Conservation (phyloP, 2,329 filamentous ascomycete species). For the Rhynchosporium agropyri region DNA sequence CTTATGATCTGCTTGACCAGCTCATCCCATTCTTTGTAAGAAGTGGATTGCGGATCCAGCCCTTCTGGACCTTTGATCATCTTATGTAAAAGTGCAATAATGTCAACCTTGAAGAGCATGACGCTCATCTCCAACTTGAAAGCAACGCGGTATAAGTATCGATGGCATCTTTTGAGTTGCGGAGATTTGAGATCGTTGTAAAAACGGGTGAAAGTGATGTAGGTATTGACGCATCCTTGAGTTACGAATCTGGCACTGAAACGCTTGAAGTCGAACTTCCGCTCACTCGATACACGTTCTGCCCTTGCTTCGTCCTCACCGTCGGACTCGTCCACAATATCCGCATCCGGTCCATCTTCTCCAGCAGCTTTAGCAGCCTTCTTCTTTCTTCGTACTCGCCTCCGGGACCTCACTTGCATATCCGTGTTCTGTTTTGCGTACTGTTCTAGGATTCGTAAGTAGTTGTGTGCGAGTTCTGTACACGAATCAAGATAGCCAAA, state of each 20-base stretch:
- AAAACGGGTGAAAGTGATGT: slow-evolving; percentile 75
- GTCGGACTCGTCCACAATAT: slow-evolving; percentile 65
- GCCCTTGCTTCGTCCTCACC: slow-evolving; percentile 75
- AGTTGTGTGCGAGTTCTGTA: slow-evolving; percentile 89
- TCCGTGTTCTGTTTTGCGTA: slow-evolving; percentile 96
- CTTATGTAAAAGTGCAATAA: slow-evolving; percentile 82
- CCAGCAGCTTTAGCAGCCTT: slow-evolving; percentile 57
- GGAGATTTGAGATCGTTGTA: slow-evolving; percentile 77
- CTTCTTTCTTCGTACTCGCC: slow-evolving; percentile 72
- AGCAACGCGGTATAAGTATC: slow-evolving; percentile 89
- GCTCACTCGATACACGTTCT: slow-evolving; percentile 73
- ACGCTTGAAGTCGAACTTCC: slow-evolving; percentile 90
- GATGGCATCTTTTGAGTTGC: slow-evolving; percentile 88
- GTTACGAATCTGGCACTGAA: slow-evolving; percentile 81
- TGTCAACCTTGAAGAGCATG: slow-evolving; percentile 87
- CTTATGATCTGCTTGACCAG: slow-evolving; percentile 82
- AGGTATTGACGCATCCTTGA: slow-evolving; percentile 87
- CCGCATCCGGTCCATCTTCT: slow-evolving; percentile 50
- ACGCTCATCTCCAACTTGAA: slow-evolving; percentile 94
- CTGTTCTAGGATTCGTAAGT: slow-evolving; percentile 85
- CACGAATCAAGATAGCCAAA: slow-evolving; percentile 92
- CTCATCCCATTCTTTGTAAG: slow-evolving; percentile 89
- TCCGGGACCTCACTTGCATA: slow-evolving; percentile 85
- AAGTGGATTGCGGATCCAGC: slow-evolving; percentile 65
- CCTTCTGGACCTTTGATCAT: slow-evolving; percentile 89